phyloP scores from a whole-genome alignment of 2,329 filamentous ascomycete genomes.

The Cytospora piceicola region DNA sequence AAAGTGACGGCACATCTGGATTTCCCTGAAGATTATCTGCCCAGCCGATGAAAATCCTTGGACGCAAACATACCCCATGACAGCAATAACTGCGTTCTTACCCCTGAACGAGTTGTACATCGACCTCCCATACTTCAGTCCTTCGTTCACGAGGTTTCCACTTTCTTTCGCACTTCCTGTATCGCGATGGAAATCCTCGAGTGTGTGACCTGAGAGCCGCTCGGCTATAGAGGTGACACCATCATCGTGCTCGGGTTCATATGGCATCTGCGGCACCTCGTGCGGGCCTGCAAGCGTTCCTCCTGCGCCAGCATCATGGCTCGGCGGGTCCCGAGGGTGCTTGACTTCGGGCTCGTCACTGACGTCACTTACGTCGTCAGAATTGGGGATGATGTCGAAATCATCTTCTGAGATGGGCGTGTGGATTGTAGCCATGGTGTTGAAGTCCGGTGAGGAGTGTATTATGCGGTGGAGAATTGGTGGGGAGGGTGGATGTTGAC shows the following conservation, averaged over 20 bases:
- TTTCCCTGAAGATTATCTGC: too few relatives aligned
- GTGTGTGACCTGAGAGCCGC: background rate
- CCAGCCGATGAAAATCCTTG: background rate
- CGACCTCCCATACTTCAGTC: slow-evolving; percentile 27
- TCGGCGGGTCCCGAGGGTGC: background rate
- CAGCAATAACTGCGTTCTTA: slow-evolving; percentile 34
- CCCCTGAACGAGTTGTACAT: slow-evolving; percentile 24
- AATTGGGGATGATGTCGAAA: slow-evolving; percentile 20
- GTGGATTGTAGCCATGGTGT: slow-evolving; percentile 12
- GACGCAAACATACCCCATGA: slow-evolving; percentile 35
- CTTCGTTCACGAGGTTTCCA: slow-evolving; percentile 15
- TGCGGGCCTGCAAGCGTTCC: slow-evolving; percentile 21
- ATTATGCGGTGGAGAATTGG: too few relatives aligned
- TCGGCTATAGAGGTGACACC: background rate
- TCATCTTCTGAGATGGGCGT: slow-evolving; percentile 18
- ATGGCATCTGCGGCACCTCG: slow-evolving; percentile 19
- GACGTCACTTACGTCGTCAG: slow-evolving; percentile 21
- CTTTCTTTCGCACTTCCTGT: slow-evolving; percentile 1
- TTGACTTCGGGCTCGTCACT: slow-evolving; percentile 3
- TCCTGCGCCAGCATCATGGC: background rate
- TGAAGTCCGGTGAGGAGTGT: background rate
- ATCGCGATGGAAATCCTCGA: background rate
- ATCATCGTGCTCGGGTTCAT: background rate
- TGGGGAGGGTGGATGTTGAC: background rate
- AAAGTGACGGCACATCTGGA: background rate